Evolutionary conservation across 2,329 filamentous ascomycete species (phyloP).

Genomic region (Cordyceps pruinosa): DNA sequence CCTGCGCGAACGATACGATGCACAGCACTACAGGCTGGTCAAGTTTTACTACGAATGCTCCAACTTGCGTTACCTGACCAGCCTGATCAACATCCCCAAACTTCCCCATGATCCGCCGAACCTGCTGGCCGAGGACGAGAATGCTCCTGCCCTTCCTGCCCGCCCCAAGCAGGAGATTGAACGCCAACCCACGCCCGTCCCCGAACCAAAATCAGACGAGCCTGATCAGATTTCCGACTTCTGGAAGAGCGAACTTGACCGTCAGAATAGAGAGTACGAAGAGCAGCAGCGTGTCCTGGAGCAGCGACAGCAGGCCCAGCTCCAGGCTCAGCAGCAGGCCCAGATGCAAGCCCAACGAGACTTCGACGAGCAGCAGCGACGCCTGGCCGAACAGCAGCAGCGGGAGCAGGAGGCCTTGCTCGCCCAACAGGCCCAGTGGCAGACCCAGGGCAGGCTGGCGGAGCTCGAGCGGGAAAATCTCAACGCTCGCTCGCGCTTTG

Average conservation of each 20-base stretch:
- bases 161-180: constrained; percentile 71
- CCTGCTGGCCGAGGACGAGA: constrained; percentile 76
- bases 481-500: constrained; percentile 88
- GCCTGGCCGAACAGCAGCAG: constrained; percentile 81
- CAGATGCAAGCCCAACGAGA: constrained; percentile 81
- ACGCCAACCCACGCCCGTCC: constrained; percentile 61
- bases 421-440: constrained; percentile 82
- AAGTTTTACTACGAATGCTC: constrained; percentile 99
- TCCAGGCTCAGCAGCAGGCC: constrained; percentile 73
- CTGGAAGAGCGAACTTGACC: constrained; percentile 87
- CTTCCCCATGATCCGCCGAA: constrained; percentile 91
- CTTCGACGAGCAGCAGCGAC: constrained; percentile 93
- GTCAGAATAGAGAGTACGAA: constrained; percentile 91
- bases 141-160: constrained; percentile 73
- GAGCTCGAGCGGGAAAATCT: constrained; percentile 94
- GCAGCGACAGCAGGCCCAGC: constrained; percentile 75
- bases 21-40: constrained; percentile 91
- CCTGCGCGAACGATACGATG: constrained; percentile 81
- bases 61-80: constrained; percentile 92
- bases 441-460: constrained; percentile 91
- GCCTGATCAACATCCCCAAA: constrained; percentile 92
- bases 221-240: constrained; percentile 96
- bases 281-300: constrained; percentile 86
- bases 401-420: constrained; percentile 85
- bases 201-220: constrained; percentile 63